Conservation (phyloP, 129 eudicot genomes). For the Lactuca saligna region DNA sequence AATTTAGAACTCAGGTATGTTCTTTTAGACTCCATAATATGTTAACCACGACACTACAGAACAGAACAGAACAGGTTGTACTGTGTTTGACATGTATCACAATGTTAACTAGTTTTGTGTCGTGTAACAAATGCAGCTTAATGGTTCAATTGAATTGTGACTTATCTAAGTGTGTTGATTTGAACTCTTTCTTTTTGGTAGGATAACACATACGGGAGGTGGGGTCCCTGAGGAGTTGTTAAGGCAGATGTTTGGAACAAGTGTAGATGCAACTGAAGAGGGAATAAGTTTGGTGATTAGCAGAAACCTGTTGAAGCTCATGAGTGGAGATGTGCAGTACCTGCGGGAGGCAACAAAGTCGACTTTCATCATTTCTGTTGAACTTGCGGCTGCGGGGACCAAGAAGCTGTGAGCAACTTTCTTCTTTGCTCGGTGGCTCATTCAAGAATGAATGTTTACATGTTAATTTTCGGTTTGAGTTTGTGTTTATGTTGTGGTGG, state of each 20-base stretch:
- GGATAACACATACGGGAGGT: conserved; percentile 87
- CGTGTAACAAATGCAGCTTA: not conserved
- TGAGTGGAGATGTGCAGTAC: conserved; percentile 94
- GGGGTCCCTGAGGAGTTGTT: conserved; percentile 75
- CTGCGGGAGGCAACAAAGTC: conserved; percentile 72
- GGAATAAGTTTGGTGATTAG: conserved; percentile 80
- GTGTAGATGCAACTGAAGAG: conserved; percentile 63
- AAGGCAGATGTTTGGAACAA: conserved; percentile 79
- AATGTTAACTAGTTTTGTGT: not conserved
- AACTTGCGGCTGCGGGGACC: conserved; percentile 65
- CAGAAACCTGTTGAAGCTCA: conserved; percentile 80
- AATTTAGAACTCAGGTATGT: conserved; percentile 76
- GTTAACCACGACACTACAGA: not conserved
- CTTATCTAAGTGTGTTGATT: not conserved
- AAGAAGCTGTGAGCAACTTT: conserved; percentile 15
- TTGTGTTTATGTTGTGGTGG: conserved; percentile 3
- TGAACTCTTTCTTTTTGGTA: conserved; percentile 4
- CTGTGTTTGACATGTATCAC: too few species aligned
- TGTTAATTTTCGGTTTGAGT: conserved; percentile 13
- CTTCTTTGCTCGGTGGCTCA: not conserved
- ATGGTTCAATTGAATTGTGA: not conserved
- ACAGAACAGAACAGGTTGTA: too few species aligned
- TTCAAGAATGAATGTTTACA: conserved; percentile 5
- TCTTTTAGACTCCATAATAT: not conserved
- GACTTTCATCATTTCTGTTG: conserved; percentile 76